Evolutionary conservation across 2,329 filamentous ascomycete species (phyloP).

Genomic region (Coniochaeta sp.): DNA sequence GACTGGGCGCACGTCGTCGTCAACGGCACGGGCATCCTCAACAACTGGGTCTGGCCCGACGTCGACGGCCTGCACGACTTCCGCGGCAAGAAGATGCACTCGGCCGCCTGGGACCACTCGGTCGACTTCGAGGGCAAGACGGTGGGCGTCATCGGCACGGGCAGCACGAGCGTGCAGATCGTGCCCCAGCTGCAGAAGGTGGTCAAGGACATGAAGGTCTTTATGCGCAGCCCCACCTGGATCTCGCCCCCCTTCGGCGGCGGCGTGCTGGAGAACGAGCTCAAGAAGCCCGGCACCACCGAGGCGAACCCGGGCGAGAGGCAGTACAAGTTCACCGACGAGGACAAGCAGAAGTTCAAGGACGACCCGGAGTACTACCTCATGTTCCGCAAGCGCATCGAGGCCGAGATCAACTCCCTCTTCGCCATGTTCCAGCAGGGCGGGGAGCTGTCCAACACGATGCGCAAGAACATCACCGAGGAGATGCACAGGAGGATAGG

Average conservation of each 20-base stretch:
- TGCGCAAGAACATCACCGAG: constrained; percentile 30
- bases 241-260: constrained; percentile 17
- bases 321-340: constrained; percentile 27
- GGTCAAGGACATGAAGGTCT: not conserved
- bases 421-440: constrained; percentile 34
- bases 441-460: constrained; percentile 29
- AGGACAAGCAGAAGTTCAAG: constrained; percentile 29
- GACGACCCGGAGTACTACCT: constrained; percentile 32
- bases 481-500: constrained; percentile 35
- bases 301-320: constrained; percentile 26
- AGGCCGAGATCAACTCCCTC: constrained; percentile 32
- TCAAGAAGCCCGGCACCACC: constrained; percentile 17
- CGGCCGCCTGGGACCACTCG: constrained; percentile 18
- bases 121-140: constrained; percentile 15
- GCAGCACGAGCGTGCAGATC: constrained; percentile 22
- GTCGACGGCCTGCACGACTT: constrained; percentile 25
- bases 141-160: constrained; percentile 23
- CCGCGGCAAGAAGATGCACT: constrained; percentile 20
- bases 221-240: constrained; percentile 10
- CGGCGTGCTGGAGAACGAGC: constrained; percentile 19
- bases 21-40: constrained; percentile 13
- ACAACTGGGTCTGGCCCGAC: constrained; percentile 17
- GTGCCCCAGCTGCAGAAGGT: constrained; percentile 14
- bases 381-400: constrained; percentile 33
- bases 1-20: constrained; percentile 12